phyloP scores from a whole-genome alignment of 108 stramenopile genomes.

The Fragilaria crotonensis region DNA sequence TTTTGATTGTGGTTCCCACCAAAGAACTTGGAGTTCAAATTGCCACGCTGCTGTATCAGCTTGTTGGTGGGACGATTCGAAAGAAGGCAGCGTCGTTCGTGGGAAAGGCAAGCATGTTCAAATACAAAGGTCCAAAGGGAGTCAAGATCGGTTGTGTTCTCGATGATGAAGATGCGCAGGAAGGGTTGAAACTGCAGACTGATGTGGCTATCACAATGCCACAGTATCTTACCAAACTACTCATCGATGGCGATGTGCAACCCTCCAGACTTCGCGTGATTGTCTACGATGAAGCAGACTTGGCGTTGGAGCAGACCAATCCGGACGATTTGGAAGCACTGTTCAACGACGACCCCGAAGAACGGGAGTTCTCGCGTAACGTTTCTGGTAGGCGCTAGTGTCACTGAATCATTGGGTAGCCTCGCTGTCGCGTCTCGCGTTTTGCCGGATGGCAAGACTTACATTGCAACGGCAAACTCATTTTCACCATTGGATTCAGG shows the following conservation, averaged over 20 bases:
- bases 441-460: constrained; percentile 68
- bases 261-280: constrained; percentile 68
- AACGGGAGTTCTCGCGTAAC: constrained; percentile 52
- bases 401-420: constrained; percentile 71
- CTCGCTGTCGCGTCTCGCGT: constrained; percentile 58
- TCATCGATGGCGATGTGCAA: constrained; percentile 61
- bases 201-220: constrained; percentile 80
- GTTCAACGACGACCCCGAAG: constrained; percentile 47
- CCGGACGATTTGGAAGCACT: constrained; percentile 38
- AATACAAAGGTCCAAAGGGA: constrained; percentile 81
- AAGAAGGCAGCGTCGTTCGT: constrained; percentile 28
- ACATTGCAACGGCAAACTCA: constrained; percentile 70
- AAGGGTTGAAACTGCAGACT: constrained; percentile 79
- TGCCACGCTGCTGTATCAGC: constrained; percentile 52
- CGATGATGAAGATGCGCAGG: constrained; percentile 67
- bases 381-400: constrained; percentile 74
- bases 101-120: constrained; percentile 65
- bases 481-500: constrained; percentile 26
- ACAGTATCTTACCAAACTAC: constrained; percentile 59
- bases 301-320: constrained; percentile 66
- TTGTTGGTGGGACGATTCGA: constrained; percentile 68
- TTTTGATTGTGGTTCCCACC: constrained; percentile 87
- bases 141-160: constrained; percentile 78
- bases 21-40: constrained; percentile 89
- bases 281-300: constrained; percentile 77